Evolutionary conservation across 2,329 filamentous ascomycete genomes (phyloP), one percentile per base, ranked within the genome.

Genomic region (Penicillium digitatum): DNA sequence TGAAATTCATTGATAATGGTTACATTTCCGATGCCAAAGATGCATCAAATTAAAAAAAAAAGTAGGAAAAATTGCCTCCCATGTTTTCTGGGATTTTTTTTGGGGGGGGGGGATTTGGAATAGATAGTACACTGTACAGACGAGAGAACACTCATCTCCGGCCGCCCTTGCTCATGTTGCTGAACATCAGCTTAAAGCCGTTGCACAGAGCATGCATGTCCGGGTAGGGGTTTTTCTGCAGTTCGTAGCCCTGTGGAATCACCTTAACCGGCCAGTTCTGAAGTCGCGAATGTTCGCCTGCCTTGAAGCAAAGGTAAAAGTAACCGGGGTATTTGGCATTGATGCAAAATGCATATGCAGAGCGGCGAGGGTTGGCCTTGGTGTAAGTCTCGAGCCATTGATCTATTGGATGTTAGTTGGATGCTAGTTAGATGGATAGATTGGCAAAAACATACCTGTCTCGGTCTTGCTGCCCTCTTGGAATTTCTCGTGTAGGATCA

Each of bases 271-370:
- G 84, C 87, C 93, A 92, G 44, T 85, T 86, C 60, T 88, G 86
- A 50, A 93, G 84, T 42, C 80, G 81, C 3, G 90, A 88, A 46
- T 82, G 80, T 64, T 87, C 82, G 58, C 89, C 93, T 24, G 91
- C 90, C 78, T 97, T 97, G 84, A 96, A 99, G 78, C 91, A 95
- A 38, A 99, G 83, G 78, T 86, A 88, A 76, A 99, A 99, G 78
- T 96, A 96, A 32, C 94, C 94, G 0, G 94, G 89, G 70, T 93
- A 88, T 74, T 92, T 92, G 32, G 87, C 82, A 71, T 97, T 91
- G 70, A 96, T 87, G 80, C 93, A 97, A 80, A 99, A 97, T 43
- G 90, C 89, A 73, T 99, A 99, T 63, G 90, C 89, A 58, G 89
- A 95, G 59, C 92, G 89, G 70, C 87, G 92, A 11, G 94, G 93